These are phyloP conservation scores for Chytriomyces sp. DNA, from an alignment of 192 early-diverging fungal genomes.

Conservation along the genomic window DNA sequence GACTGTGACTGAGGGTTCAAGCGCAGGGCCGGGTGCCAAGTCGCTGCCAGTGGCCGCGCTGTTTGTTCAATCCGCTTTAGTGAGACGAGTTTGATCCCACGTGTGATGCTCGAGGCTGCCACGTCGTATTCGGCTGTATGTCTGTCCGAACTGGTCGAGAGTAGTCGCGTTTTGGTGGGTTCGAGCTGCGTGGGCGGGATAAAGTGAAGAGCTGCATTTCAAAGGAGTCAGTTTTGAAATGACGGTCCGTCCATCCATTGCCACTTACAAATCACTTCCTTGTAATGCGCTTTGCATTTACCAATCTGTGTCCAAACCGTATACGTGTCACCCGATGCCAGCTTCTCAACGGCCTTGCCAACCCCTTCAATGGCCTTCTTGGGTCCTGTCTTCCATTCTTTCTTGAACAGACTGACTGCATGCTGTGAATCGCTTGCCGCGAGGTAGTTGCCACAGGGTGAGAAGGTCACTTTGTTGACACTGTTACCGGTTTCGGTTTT, in stretches of 20 bases:
- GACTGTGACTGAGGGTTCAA: neutral
- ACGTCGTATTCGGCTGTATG: constrained; percentile 59
- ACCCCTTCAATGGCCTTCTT: constrained; percentile 31
- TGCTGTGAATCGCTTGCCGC: constrained; percentile 44
- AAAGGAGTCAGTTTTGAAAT: neutral
- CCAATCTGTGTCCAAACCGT: constrained; percentile 56
- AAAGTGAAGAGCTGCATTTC: constrained; percentile 42
- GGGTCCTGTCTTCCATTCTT: constrained; percentile 19
- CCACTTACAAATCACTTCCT: constrained; percentile 53
- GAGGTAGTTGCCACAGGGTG: constrained; percentile 41
- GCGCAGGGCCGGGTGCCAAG: constrained; percentile 40
- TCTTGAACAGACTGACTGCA: constrained; percentile 48
- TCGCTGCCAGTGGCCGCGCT: constrained; percentile 47
- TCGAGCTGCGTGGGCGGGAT: constrained; percentile 40
- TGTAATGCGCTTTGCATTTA: constrained; percentile 50
- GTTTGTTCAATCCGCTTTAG: constrained; percentile 55
- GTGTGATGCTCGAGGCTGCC: constrained; percentile 36
- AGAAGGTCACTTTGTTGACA: constrained; percentile 42
- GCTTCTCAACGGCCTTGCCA: constrained; percentile 35
- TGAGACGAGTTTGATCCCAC: constrained; percentile 48
- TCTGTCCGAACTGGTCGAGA: constrained; percentile 52
- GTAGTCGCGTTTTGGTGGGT: constrained; percentile 32
- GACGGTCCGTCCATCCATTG: neutral
- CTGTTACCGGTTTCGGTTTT: neutral
- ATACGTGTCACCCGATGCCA: constrained; percentile 24